These are phyloP conservation scores for Penicillium sp. DNA, from an alignment of 2,329 filamentous ascomycete genomes.

Conservation along the genomic window DNA sequence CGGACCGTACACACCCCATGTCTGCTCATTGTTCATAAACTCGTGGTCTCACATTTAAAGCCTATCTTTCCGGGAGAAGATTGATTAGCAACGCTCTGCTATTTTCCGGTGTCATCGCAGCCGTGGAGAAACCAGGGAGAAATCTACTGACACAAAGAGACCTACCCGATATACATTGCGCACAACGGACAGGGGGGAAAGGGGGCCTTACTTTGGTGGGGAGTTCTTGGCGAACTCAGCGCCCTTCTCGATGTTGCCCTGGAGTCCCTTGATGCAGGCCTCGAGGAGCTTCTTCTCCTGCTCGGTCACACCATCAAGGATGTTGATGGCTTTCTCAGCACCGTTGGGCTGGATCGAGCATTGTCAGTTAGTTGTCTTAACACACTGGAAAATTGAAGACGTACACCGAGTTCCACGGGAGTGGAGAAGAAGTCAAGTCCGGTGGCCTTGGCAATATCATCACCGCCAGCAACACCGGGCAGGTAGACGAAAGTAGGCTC, in stretches of 20 bases:
- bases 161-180: constrained; percentile 8
- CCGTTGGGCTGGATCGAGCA: constrained; percentile 64
- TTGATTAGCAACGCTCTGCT: constrained; percentile 37
- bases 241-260: constrained; percentile 93
- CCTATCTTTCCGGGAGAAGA: constrained; percentile 43
- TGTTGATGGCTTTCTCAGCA: constrained; percentile 79
- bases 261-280: constrained; percentile 71
- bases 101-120: constrained; percentile 17
- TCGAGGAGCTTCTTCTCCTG: constrained; percentile 86
- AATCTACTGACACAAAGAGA: constrained; percentile 8
- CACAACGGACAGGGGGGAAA: constrained; percentile 27
- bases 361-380: constrained; percentile 27
- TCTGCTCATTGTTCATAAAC: constrained; percentile 26
- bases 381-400: constrained; percentile 36
- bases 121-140: constrained; percentile 6
- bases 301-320: constrained; percentile 72
- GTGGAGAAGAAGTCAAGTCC: constrained; percentile 94
- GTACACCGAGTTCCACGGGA: constrained; percentile 90
- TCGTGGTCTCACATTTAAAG: constrained; percentile 38
- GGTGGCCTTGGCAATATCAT: constrained; percentile 77
- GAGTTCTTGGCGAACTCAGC: constrained; percentile 84
- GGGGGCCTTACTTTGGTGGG: constrained; percentile 73
- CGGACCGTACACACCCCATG: constrained; percentile 16
- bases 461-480: constrained; percentile 80
- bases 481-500: constrained; percentile 97